Evolutionary conservation across 192 early-diverging fungal species (phyloP).

Genomic region (Backusella westeae): DNA sequence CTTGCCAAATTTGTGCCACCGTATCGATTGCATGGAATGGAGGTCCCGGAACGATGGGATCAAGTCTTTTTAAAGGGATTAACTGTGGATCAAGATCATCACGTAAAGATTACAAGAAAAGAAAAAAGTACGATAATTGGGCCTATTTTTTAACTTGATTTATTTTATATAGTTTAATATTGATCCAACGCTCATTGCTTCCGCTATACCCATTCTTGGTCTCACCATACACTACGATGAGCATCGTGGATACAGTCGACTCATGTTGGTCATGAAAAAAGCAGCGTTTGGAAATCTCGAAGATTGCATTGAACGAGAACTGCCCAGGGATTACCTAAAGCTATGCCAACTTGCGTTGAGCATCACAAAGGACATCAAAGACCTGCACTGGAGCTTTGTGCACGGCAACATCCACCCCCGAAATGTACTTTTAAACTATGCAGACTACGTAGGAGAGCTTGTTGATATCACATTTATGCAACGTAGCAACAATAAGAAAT

Average conservation of each 20-base stretch:
- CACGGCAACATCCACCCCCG: conserved; percentile 31
- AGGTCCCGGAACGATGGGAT: conserved; percentile 25
- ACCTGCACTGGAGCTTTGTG: conserved; percentile 30
- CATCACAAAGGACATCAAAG: conserved; percentile 25
- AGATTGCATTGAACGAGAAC: conserved; percentile 13
- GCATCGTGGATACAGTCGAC: conserved; percentile 12
- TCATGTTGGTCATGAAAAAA: conserved; percentile 33
- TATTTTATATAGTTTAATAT: conserved; percentile 9
- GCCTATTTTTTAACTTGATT: neutral
- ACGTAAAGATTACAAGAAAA: conserved; percentile 1
- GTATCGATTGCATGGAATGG: conserved; percentile 11
- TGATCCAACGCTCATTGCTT: conserved; percentile 10
- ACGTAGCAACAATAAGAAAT: neutral
- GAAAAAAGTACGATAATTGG: neutral
- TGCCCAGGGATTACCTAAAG: conserved; percentile 21
- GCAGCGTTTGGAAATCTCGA: conserved; percentile 30
- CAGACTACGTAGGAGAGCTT: conserved; percentile 16
- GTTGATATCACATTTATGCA: conserved; percentile 30
- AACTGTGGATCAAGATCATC: conserved; percentile 20
- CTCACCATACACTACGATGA: conserved; percentile 26
- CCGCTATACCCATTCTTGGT: conserved; percentile 17
- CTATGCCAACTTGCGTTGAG: conserved; percentile 13
- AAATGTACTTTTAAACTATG: conserved; percentile 30
- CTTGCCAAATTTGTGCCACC: conserved; percentile 28
- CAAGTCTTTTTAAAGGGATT: conserved; percentile 30